Evolutionary conservation across 176 grass and related monocot genomes (phyloP).

Genomic region (Avena sativa): DNA sequence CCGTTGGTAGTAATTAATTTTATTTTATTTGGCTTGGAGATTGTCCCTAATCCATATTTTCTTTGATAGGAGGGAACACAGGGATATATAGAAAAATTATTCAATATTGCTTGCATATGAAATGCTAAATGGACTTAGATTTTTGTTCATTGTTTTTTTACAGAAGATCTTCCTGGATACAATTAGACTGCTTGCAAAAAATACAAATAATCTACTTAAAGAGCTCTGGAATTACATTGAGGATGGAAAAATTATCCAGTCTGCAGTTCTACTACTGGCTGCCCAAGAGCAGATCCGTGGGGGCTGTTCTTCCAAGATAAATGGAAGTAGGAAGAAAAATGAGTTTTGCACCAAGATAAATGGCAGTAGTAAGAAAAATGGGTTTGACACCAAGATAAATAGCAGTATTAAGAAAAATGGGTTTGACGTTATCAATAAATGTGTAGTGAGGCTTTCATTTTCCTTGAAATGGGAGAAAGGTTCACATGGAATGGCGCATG

Average conservation of each 20-base stretch:
- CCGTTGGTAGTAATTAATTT: not conserved
- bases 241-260: not conserved
- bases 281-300: conserved; percentile 16
- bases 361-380: conserved; percentile 11
- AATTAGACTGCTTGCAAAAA: conserved; percentile 17
- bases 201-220: conserved; percentile 4
- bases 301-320: conserved; percentile 3
- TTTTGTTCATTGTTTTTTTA: not conserved
- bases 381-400: not conserved
- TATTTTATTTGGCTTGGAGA: not conserved
- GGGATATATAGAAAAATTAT: not conserved
- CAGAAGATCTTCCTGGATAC: conserved; percentile 33
- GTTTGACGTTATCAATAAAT: not conserved
- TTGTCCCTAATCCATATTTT: not conserved
- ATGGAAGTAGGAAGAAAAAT: not conserved
- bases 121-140: not conserved
- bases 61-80: conserved; percentile 9
- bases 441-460: conserved; percentile 19
- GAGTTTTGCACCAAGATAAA: not conserved
- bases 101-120: not conserved
- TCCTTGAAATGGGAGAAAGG: not conserved
- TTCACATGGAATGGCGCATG: not conserved
- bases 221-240: conserved; percentile 10
- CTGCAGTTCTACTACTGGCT: conserved; percentile 8
- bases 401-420: conserved; percentile 7